Base-by-base conservation (phyloP, 345 rosid genomes). In the Geranium rotundifolium region DNA sequence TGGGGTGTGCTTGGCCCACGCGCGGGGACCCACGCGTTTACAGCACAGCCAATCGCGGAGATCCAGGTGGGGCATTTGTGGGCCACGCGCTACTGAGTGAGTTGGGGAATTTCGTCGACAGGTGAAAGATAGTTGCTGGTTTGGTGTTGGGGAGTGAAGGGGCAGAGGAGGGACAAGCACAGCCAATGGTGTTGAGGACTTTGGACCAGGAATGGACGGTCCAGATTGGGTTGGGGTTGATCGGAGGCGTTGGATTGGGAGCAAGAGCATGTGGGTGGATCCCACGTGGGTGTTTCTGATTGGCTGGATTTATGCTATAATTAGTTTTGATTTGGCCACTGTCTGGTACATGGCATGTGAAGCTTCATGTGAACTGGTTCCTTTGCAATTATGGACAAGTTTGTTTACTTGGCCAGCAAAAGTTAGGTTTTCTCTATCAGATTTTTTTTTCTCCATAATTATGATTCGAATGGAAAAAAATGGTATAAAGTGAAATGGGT, bases 91-190 rank as follows among this genome's bases (percentile, higher is more conserved):
- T 39, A 2, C 20, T 14, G 0, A 7, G 16, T 77, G 65, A 66
- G 77, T 67, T 75, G 69, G 58, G 1, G 27, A 10, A 8, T 8
- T 52, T 27, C 56, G 0, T 7, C 30, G 60, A 57, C 60, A 9
- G 31, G 64, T 77, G 66, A 79, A 65, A 70, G 56, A 69, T 67
- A 56, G 62, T 5, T 82, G 83, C 74, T 67, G 65, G 75, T 59
- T 61, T 37, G 80, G 64, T 75, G 80, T 59, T 18, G 15, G 15
- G 0, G 0, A 17, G 9, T 37, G 50, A 60, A 79, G 83, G 70
- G 77, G 73, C 90, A 82, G 19, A 1, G 68, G n/a, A 17, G 79
- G 69, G 80, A 85, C 87, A 85, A 39, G 15, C 67, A 69, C 59
- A 61, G 64, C 70, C 79, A 19, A 63, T 8, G 70, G 62, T 49